Evolutionary conservation across 192 early-diverging fungal genomes (phyloP), one percentile per base, ranked within the genome.

Genomic region (Coemansia javaensis): DNA sequence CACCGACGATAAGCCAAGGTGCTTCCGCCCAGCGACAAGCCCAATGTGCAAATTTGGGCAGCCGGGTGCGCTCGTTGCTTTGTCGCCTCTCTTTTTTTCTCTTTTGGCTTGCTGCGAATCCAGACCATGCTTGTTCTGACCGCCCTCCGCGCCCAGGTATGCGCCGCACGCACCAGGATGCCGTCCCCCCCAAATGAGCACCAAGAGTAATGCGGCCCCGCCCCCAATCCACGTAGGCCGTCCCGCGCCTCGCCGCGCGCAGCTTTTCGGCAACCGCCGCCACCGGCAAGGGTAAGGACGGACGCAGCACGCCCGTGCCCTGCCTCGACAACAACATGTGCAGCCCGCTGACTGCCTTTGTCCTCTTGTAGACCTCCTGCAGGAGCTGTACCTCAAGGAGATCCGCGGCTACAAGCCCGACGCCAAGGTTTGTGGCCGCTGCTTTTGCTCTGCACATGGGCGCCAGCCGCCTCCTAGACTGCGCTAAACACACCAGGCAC

Each of bases 401-500:
- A 65, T 72, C 57, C 68, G 68, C 53, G 47, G 24, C 37, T 72
- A 72, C 52, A 64, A 65, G 68, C 62, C 67, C 16, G 61, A 63
- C 28, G 31, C 60, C 34, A 59, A 57, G 61, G 67, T 59, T 58
- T 46, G 50, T 31, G n/a, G n/a, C n/a, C n/a, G n/a, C n/a, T n/a
- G n/a, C n/a, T n/a, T n/a, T n/a, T n/a, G n/a, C n/a, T n/a, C n/a
- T n/a, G n/a, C n/a, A n/a, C n/a, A n/a, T n/a, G n/a, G n/a, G n/a
- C n/a, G 16, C n/a, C 25, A 25, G 7, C 11, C 13, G 16, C 38
- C 8, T 27, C 38, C 5, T 35, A 39, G 23, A 40, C 0, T 8
- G 18, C 6, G 7, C 22, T 18, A 0, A 15, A 40, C 46, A 44
- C 14, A 18, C 30, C n/a, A n/a, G n/a, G 28, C 24, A 25, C 24